Evolutionary conservation across 2,329 filamentous ascomycete species (phyloP).

Genomic region (Penicillium brevicompactum): DNA sequence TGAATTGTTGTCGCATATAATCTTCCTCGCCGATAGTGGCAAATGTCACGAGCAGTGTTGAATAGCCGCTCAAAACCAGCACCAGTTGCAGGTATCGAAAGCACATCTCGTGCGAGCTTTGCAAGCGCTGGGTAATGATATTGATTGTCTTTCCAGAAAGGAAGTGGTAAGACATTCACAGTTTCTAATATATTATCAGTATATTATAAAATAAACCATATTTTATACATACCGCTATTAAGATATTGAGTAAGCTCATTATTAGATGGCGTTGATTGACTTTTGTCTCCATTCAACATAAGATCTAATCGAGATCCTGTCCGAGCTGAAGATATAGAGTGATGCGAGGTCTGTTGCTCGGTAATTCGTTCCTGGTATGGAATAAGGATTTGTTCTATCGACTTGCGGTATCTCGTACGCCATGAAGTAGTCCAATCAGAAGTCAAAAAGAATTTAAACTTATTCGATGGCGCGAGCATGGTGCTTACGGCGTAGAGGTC

Average conservation of each 20-base stretch:
- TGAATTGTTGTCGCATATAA: not conserved
- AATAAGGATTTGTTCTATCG: no score
- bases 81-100: not conserved
- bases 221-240: not conserved
- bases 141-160: not conserved
- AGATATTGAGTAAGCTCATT: not conserved
- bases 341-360: no score
- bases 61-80: not conserved
- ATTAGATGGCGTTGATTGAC: no score
- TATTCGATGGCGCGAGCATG: slow-evolving; percentile 1
- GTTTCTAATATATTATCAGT: no score
- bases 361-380: not conserved
- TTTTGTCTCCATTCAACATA: no score
- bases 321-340: no score
- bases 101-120: not conserved
- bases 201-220: no score
- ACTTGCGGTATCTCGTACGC: no score
- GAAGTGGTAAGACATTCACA: no score
- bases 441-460: slow-evolving; percentile 10
- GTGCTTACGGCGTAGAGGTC: slow-evolving; percentile 2
- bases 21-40: not conserved
- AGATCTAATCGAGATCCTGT: no score
- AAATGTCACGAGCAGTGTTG: not conserved
- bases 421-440: not conserved
- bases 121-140: not conserved